A percentile compares a stretch with the other conserved stretches of the same genome.
These are phyloP conservation scores for Penicillium coffeae DNA, from an alignment of 495 filamentous ascomycete species.

Conservation along the genomic window DNA sequence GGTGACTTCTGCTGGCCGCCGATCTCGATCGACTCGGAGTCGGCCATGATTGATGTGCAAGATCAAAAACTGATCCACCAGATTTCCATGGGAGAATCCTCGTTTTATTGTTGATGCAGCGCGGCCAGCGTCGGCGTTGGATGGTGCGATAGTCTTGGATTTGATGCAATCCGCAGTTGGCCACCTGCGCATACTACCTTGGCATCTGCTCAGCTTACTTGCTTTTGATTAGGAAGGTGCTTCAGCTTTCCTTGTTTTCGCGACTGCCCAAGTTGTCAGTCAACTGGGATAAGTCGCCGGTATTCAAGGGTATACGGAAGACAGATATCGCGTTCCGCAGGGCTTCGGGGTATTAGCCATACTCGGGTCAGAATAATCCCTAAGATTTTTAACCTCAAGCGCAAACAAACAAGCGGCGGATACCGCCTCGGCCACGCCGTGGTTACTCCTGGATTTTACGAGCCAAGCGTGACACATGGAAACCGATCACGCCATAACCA, in stretches of 20 bases:
- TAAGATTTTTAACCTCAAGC: too few species aligned
- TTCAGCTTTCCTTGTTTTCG: too few species aligned
- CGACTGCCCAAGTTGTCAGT: too few species aligned
- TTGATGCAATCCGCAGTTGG: conserved; percentile 32
- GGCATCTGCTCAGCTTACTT: not conserved
- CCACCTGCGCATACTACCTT: conserved; percentile 10
- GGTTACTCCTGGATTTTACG: too few species aligned
- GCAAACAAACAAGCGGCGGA: too few species aligned
- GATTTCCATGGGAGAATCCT: not conserved
- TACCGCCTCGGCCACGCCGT: too few species aligned
- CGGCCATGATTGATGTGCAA: not conserved
- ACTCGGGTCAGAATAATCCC: too few species aligned
- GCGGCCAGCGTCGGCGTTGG: conserved; percentile 20
- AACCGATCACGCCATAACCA: conserved; percentile 40
- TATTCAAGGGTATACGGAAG: too few species aligned
- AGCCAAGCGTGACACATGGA: conserved; percentile 43
- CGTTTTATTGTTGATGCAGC: not conserved
- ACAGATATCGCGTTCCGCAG: too few species aligned
- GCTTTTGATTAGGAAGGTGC: too few species aligned
- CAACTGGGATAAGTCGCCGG: too few species aligned
- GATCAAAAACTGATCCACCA: not conserved
- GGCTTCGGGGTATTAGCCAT: too few species aligned
- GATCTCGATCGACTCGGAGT: conserved; percentile 1
- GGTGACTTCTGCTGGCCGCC: conserved; percentile 12
- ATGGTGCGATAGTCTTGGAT: conserved; percentile 38